Evolutionary conservation across 352 stramenopile genomes (phyloP), one percentile per base, ranked within the genome.

Genomic region (Blastocystis sp.): DNA sequence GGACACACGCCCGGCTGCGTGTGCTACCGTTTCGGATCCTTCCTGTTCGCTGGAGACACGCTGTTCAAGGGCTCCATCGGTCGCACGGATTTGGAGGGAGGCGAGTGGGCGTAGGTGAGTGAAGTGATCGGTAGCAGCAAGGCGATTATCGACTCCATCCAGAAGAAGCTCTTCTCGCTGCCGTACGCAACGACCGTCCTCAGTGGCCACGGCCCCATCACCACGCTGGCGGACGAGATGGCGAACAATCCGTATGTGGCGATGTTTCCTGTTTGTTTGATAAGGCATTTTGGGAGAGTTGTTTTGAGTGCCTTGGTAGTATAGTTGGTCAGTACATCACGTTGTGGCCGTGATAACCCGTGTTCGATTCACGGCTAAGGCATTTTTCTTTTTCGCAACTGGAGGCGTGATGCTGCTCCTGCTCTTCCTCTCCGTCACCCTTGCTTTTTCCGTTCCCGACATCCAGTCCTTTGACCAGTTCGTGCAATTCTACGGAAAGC

Each of bases 11-110:
- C 62, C 9, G 77, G 77, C 34, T 87, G 48, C 23, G 28, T 77
- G 17, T 87, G 77, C 77, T 87, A 77, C 38, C 61, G 23, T 5
- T 87, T 87, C 41, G 77, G 77, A 14, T 48, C 28, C 28, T 87
- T 87, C n/a, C 23, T 87, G 21, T 87, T 87, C 59, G 48, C 14
- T 41, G 77, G 77, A 61, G 77, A 87, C 56, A 87, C 77, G 11
- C 77, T 87, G 38, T 59, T 87, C 28, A 34, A 34, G 28, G 28
- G 53, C 1, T 53, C 41, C 19, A 64, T 81, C 28, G 71, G 71
- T 10, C 48, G 45, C n/a, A 62, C 40, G 21, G 48, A 64, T 21
- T 19, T 45, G 14, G 71, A 81, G 52, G 71, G 34, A 52, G 38
- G 40, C 17, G 59, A 62, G 45, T 67, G 43, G 41, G 28, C 28